These are phyloP conservation scores for Cadophora sp. DNA, from an alignment of 2,329 filamentous ascomycete genomes.

Conservation along the genomic window DNA sequence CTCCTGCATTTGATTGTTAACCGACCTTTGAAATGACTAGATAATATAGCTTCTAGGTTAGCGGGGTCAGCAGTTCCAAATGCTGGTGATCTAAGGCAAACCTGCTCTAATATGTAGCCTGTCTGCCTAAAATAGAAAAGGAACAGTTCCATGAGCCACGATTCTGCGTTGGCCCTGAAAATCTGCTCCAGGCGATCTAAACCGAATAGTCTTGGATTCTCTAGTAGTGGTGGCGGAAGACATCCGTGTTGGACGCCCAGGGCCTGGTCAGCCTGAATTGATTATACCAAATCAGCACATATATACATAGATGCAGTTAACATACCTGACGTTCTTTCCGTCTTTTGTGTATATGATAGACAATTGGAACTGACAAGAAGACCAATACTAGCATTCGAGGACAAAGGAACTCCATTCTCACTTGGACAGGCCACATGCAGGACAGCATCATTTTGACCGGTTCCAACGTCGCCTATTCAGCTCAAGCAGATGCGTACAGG, in stretches of 20 bases:
- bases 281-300: neutral
- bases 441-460: too few relatives aligned
- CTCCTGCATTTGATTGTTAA: neutral
- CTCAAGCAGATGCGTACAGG: too few relatives aligned
- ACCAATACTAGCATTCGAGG: neutral
- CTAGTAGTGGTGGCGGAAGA: neutral
- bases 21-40: slow-evolving; percentile 36
- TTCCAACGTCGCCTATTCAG: too few relatives aligned
- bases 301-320: neutral
- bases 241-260: neutral
- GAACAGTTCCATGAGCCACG: neutral
- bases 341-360: neutral
- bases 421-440: too few relatives aligned
- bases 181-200: neutral
- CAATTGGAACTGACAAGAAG: neutral
- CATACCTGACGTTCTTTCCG: neutral
- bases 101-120: slow-evolving; percentile 37
- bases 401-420: neutral
- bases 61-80: slow-evolving; percentile 41
- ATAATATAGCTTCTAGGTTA: slow-evolving; percentile 41
- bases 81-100: slow-evolving; percentile 40
- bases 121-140: slow-evolving; percentile 11
- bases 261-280: neutral
- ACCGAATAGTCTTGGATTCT: neutral
- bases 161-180: neutral